Evolutionary conservation across 345 rosid species (phyloP), one percentile per base, ranked within the genome.

Genomic region (Gossypium australe): DNA sequence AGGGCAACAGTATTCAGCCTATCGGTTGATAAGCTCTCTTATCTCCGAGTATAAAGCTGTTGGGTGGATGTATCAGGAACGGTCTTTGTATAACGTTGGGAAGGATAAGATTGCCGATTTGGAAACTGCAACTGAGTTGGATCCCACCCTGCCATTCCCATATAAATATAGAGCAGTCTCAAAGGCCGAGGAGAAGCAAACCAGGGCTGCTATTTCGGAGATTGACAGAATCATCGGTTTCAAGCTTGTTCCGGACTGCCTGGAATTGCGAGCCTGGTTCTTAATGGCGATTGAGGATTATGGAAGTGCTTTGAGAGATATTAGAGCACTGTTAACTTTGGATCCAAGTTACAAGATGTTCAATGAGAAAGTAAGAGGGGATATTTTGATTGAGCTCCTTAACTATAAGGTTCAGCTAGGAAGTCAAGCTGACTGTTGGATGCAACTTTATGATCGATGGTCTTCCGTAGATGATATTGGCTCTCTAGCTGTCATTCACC

Each of bases 21-120:
- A 79, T 72, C 85, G 81, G 88, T 79, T 91, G 80, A 87, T 88
- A 75, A 81, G 77, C 80, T 89, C 86, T 53, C 82, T 94, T 66
- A 84, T 94, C 74, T 79, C 87, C 5, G 81, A 86, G 72, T 77
- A 87, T 82, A 84, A 85, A 74, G 85, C 92, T 73, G 81, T 78
- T 61, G 98, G 97, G n/a, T 94, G 98, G 98, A 94, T 94, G 96
- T 92, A 84, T 79, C 98, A 94, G 73, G 98, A 94, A 81, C 79
- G 94, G 76, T 87, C 96, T 63, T 77, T 92, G 45, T 94, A 89
- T 78, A 86, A 85, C 49, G 71, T 85, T 22, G 94, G 88, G 25
- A 78, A 58, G 61, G 90, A 87, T 74, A 94, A 91, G 80, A 80
- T 87, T 12, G 75, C 65, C 29, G 98, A 94, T 84, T 76, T 85